Base-by-base conservation (phyloP, 768 basidiomycete species). In the Naganishia randhawae region DNA sequence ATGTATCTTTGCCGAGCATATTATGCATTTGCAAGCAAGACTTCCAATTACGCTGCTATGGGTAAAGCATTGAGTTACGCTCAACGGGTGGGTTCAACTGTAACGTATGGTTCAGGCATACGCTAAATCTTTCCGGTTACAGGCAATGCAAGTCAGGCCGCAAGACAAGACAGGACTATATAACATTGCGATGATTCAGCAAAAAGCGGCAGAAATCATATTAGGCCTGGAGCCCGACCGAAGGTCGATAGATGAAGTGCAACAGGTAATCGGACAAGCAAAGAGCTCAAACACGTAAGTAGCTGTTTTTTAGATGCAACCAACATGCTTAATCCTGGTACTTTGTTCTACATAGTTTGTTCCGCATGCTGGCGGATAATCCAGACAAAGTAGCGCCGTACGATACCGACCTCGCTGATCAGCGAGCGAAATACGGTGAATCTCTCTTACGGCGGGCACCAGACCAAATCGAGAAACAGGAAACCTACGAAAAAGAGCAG, bases 141-240 rank as follows among this genome's bases (percentile, higher is more conserved):
- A 97, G 94, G 93, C 94, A 1, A 82, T 89, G 17, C 88, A 91
- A 71, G 80, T 92, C 7, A 87, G 89, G 71, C 92, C 93, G 0
- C 85, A 83, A 65, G 96, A 99, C 82, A 93, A 94, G 76, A 90
- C 92, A 3, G 87, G 89, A 61, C 69, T 92, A 50, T 98, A 94
- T 81, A 98, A 99, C 79, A 91, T 97, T 73, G 94, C 95, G 65
- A 94, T 99, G 89, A 92, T 98, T 37, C 88, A 94, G 79, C 96
- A 99, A 78, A 97, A 97, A 80, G 88, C 90, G 0, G 90, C 92
- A 0, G 95, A 97, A 78, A 84, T 97, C 81, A 81, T 98, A 29
- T 88, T 92, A 71, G 84, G 86, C 0, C 81, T 94, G 29, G 83
- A 84, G 0, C 84, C 88, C 0, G 82, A 86, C 31, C 92, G 92